phyloP scores from a whole-genome alignment of 2,329 filamentous ascomycete species.

The Pezizomycotina sp. region DNA sequence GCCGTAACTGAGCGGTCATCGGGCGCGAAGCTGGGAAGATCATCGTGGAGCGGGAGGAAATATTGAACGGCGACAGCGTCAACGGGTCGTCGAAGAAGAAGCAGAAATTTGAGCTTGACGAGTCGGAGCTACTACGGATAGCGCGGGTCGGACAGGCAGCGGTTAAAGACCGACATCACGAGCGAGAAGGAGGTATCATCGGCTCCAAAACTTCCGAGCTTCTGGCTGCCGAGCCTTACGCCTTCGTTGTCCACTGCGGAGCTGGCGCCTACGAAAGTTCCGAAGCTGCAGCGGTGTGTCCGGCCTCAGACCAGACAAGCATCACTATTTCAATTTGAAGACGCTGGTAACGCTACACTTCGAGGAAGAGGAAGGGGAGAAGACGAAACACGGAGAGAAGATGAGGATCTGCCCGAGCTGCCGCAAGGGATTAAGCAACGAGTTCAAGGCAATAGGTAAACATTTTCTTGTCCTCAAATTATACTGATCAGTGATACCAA shows the following conservation, averaged over 20 bases:
- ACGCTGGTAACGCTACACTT: constrained; percentile 62
- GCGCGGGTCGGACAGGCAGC: constrained; percentile 51
- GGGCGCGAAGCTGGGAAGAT: constrained; percentile 33
- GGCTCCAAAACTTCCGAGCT: constrained; percentile 48
- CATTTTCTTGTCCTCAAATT: constrained; percentile 20
- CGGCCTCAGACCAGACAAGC: constrained; percentile 50
- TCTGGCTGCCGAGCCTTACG: constrained; percentile 81
- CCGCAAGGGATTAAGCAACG: constrained; percentile 64
- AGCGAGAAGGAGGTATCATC: constrained; percentile 43
- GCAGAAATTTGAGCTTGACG: constrained; percentile 66
- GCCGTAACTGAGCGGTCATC: constrained; percentile 28
- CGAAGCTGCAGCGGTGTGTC: constrained; percentile 56
- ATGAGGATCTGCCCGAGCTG: constrained; percentile 63
- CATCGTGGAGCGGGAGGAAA: constrained; percentile 29
- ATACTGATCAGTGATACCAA: neutral
- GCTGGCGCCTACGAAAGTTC: constrained; percentile 41
- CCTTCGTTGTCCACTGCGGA: constrained; percentile 44
- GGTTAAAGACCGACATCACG: constrained; percentile 52
- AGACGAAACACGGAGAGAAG: constrained; percentile 32
- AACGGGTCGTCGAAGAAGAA: constrained; percentile 35
- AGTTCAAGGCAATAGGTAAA: constrained; percentile 57
- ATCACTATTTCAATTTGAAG: constrained; percentile 64
- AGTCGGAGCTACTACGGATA: constrained; percentile 55
- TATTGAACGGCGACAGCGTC: constrained; percentile 22
- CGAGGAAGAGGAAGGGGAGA: constrained; percentile 47